Evolutionary conservation across 805 yeast genomes (phyloP), one percentile per base, ranked within the genome.

Genomic region (Diddensiella caesifluorescens): DNA sequence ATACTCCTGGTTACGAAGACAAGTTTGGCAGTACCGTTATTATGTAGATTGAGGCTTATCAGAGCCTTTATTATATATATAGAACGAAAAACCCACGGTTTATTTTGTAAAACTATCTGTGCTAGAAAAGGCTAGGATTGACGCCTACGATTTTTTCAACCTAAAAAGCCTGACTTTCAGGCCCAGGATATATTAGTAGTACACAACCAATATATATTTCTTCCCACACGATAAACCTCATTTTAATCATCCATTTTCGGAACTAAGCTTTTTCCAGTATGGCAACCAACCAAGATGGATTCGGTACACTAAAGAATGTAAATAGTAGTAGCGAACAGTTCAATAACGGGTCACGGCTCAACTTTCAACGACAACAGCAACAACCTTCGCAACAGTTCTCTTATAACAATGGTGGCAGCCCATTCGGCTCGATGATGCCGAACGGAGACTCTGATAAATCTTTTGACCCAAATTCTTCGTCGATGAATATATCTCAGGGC

Each of bases 1-100:
- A 85, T 63, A 95, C 89, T 57, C 97, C 97, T 60, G 95, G 96
- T 60, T 92, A 92, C 81, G 81, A 84, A 71, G 97, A 92, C 71
- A 92, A 89, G 80, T 92, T 92, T 68, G 97, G 97, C 69, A 86
- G 84, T 67, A 79, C 90, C 71, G 87, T 90, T 61, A 87, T 88
- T 67, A 92, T 90, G 97, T 52, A 62, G 15, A 28, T 6, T 6
- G 32, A 28, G 13, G 32, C 18, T 25, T 25, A n/a, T n/a, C n/a
- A n/a, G n/a, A n/a, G n/a, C n/a, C n/a, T n/a, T n/a, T n/a, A n/a
- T n/a, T n/a, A n/a, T n/a, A n/a, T n/a, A n/a, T n/a, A n/a, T n/a
- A n/a, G n/a, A n/a, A n/a, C n/a, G n/a, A n/a, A n/a, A n/a, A n/a
- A n/a, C n/a, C n/a, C n/a, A n/a, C n/a, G n/a, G n/a, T n/a, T n/a